Evolutionary conservation across 805 yeast genomes (phyloP), one percentile per base, ranked within the genome.

Genomic region (Candida germanica): DNA sequence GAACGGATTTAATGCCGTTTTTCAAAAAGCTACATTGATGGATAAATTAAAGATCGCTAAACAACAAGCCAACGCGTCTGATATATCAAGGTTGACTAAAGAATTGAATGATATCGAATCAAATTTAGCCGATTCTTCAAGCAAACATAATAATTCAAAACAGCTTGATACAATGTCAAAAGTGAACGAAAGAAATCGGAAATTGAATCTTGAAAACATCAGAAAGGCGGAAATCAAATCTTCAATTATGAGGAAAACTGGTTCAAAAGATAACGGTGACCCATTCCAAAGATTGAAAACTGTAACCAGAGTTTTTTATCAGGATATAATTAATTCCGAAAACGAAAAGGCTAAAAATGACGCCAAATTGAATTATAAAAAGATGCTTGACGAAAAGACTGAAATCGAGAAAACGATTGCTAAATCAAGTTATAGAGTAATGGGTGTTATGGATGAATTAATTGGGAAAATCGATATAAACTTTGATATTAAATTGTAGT

Each of bases 211-310:
- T 56, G 79, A 79, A 34, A 77, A 76, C 31, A 78, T 88, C 48
- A 80, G 94, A 53, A 73, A 75, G 50, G 96, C 95, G 0, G 97
- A 89, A 56, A 60, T 79, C 28, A 69, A 69, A 48, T 78, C 83
- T 31, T 71, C 74, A 14, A 81, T 76, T 35, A 66, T 63, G 54
- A 73, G 80, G 47, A 77, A 61, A 48, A 46, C 70, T 38, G 66
- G 49, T 28, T 61, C 62, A 39, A 69, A 76, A 36, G 77, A 71
- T 49, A 58, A 50, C 6, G 69, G 69, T 6, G 86, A 93, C 64
- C 98, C 98, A 15, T 93, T 93, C 61, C 78, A 84, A 47, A 79
- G 98, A 58, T 74, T 93, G 54, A 83, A 86, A 56, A 91, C 98
- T 1, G 83, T 80, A 43, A 86, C 97, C 1, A 77, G 86, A 51